A percentile compares a stretch with the other conserved stretches of the same genome.
Conservation (phyloP, 495 filamentous ascomycete species). For the Daldinia loculata region DNA sequence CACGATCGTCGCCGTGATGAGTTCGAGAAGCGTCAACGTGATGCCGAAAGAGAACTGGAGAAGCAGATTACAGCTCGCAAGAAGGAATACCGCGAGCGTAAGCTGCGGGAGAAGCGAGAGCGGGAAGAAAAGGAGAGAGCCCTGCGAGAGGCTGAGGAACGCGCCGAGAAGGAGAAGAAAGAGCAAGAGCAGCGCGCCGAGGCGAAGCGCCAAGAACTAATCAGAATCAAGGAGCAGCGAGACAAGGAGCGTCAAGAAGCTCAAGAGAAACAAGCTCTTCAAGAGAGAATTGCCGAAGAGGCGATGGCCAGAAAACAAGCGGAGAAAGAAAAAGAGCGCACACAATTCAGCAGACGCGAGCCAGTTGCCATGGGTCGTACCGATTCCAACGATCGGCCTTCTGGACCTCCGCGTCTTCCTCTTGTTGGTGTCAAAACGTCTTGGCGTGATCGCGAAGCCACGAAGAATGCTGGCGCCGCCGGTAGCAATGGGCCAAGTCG, state of each 20-base stretch:
- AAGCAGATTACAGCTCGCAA: constrained; percentile 84
- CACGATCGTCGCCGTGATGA: constrained; percentile 89
- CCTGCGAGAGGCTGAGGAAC: constrained; percentile 85
- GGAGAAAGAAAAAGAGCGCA: constrained; percentile 53
- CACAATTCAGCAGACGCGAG: constrained; percentile 48
- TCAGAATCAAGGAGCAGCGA: constrained; percentile 78
- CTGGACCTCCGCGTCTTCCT: constrained; percentile 44
- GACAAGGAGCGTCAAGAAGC: constrained; percentile 80
- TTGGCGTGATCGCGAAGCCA: constrained; percentile 59
- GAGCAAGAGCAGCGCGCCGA: constrained; percentile 80
- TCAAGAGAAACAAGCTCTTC: constrained; percentile 59
- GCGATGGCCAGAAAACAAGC: constrained; percentile 60
- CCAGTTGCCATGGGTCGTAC: constrained; percentile 45
- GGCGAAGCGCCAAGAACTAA: constrained; percentile 65
- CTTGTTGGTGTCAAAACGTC: constrained; percentile 39
- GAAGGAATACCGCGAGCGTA: constrained; percentile 82
- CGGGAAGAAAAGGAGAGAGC: constrained; percentile 80
- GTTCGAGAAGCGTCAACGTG: constrained; percentile 90
- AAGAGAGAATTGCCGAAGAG: constrained; percentile 63
- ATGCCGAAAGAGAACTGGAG: constrained; percentile 88
- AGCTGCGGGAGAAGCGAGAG: constrained; percentile 78
- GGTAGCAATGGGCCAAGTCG: constrained; percentile 43
- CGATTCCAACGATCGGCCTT: constrained; percentile 50
- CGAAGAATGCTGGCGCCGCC: constrained; percentile 34
- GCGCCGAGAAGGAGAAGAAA: constrained; percentile 77